Conservation (phyloP, 1,284 basidiomycete species). For the Austroboletus olivaceoglutinosus region DNA sequence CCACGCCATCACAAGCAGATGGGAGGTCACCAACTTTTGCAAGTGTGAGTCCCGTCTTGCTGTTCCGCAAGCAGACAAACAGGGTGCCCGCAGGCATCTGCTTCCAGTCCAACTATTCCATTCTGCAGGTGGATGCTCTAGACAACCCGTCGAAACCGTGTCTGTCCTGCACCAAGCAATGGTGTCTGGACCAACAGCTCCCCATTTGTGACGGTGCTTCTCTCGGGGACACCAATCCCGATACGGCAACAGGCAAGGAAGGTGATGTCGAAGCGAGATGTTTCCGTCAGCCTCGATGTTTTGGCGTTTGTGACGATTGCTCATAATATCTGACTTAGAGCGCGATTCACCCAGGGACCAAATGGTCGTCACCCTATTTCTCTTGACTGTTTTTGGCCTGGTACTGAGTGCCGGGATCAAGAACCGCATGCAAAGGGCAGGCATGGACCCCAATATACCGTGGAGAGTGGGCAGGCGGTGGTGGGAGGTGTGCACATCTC, state of each 20-base stretch:
- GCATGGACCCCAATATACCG: slow-evolving; percentile 58
- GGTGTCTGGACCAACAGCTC: slow-evolving; percentile 92
- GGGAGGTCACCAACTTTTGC: slow-evolving; percentile 82
- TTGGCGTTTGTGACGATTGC: slow-evolving; percentile 28
- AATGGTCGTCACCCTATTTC: slow-evolving; percentile 85
- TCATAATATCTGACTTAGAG: slow-evolving; percentile 44
- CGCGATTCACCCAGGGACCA: slow-evolving; percentile 90
- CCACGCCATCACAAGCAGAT: slow-evolving; percentile 58
- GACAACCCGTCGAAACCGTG: slow-evolving; percentile 87
- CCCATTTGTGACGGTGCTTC: slow-evolving; percentile 82
- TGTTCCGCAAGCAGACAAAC: slow-evolving; percentile 5
- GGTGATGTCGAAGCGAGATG: slow-evolving; percentile 94
- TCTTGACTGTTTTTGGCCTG: slow-evolving; percentile 81
- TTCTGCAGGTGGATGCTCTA: slow-evolving; percentile 78
- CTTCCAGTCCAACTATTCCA: slow-evolving; percentile 84
- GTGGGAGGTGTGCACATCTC: slow-evolving; percentile 67
- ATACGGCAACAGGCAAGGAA: slow-evolving; percentile 93
- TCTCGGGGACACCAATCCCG: slow-evolving; percentile 83
- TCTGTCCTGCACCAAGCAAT: slow-evolving; percentile 89
- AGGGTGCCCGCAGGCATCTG: slow-evolving; percentile 69
- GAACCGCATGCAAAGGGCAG: slow-evolving; percentile 74
- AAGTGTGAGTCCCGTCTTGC: slow-evolving; percentile 56
- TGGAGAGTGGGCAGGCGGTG: slow-evolving; percentile 62
- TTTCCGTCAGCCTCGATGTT: slow-evolving; percentile 71
- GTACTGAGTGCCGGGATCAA: slow-evolving; percentile 82